Evolutionary conservation across 2,329 filamentous ascomycete genomes (phyloP), one percentile per base, ranked within the genome.

Genomic region (Chaetomium globosum): DNA sequence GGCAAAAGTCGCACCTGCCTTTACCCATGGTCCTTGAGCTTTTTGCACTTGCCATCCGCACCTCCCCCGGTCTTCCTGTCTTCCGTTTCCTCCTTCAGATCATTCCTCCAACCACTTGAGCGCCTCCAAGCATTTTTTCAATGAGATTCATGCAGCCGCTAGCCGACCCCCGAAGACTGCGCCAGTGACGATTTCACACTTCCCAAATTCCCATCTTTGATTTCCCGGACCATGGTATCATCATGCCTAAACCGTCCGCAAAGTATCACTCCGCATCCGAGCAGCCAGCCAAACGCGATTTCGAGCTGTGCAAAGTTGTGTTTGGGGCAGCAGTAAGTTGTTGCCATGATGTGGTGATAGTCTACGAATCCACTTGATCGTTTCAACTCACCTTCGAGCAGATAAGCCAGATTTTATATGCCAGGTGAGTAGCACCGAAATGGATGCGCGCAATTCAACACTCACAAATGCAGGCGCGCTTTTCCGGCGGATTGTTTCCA

Each of bases 401-500:
- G 70, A 62, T 68, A 49, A 71, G 70, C 51, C 69, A 71, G 54
- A 64, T 71, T n/a, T 43, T 71, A 9, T 70, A 65, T 48, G 65
- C 65, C 28, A 66, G 68, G 69, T 70, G 52, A 7, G 23, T 13
- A 52, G 49, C 26, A 21, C 46, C n/a, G 2, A n/a, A 48, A 23
- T 48, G 9, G n/a, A 23, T n/a, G n/a, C n/a, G n/a, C 46, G n/a
- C 46, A 48, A 48, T n/a, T 9, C 21, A 23, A 23, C 46, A 9
- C 46, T 48, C 46, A 48, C 46, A 48, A 10, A 5, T 8, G n/a
- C 30, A 71, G 70, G 28, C 67, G 46, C 36, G 57, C 59, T 0
- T 69, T 71, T 28, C 61, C 69, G 10, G 61, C 67, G 2, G 13
- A 33, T 10, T 65, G 63, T 39, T 71, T 71, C 51, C 70, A 69